These are phyloP conservation scores for Magnusiomyces magnusii DNA, from an alignment of 1,139 yeast species.

Conservation along the genomic window DNA sequence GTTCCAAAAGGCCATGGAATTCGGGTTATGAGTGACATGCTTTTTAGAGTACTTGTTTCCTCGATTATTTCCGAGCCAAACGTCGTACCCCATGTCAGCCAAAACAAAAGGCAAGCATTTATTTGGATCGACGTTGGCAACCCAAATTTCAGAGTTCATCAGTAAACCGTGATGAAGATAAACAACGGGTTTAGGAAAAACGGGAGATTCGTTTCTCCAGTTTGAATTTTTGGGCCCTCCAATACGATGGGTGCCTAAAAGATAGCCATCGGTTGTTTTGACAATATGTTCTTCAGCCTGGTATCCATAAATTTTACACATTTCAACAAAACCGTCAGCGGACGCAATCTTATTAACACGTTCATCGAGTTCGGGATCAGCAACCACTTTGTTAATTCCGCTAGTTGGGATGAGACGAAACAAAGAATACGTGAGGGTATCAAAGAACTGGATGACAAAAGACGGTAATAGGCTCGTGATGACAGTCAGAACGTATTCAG, in stretches of 20 bases:
- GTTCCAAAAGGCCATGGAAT: slow-evolving; percentile 61
- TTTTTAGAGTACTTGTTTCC: slow-evolving; percentile 79
- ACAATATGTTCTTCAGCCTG: slow-evolving; percentile 66
- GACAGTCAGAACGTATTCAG: slow-evolving; percentile 29
- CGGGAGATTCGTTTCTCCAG: slow-evolving; percentile 28
- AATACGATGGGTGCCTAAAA: slow-evolving; percentile 48
- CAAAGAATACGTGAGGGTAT: slow-evolving; percentile 18
- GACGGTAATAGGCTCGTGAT: slow-evolving; percentile 31
- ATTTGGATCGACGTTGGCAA: slow-evolving; percentile 48
- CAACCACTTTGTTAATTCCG: slow-evolving; percentile 16
- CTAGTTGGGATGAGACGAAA: slow-evolving; percentile 18
- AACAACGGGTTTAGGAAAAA: slow-evolving; percentile 41
- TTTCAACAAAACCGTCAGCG: slow-evolving; percentile 49
- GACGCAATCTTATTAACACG: slow-evolving; percentile 23
- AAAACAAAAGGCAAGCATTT: slow-evolving; percentile 68
- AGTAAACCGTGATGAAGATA: slow-evolving; percentile 87
- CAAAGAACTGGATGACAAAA: slow-evolving; percentile 26
- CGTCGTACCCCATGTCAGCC: slow-evolving; percentile 78
- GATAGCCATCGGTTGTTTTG: slow-evolving; percentile 48
- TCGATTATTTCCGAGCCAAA: slow-evolving; percentile 87
- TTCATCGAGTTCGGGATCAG: slow-evolving; percentile 21
- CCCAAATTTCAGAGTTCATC: slow-evolving; percentile 90
- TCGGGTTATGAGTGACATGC: slow-evolving; percentile 39
- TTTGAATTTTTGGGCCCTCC: slow-evolving; percentile 37
- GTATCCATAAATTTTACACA: slow-evolving; percentile 57